Conservation (phyloP, 257 asterid genomes). For the Fraxinus quadrangulata region DNA sequence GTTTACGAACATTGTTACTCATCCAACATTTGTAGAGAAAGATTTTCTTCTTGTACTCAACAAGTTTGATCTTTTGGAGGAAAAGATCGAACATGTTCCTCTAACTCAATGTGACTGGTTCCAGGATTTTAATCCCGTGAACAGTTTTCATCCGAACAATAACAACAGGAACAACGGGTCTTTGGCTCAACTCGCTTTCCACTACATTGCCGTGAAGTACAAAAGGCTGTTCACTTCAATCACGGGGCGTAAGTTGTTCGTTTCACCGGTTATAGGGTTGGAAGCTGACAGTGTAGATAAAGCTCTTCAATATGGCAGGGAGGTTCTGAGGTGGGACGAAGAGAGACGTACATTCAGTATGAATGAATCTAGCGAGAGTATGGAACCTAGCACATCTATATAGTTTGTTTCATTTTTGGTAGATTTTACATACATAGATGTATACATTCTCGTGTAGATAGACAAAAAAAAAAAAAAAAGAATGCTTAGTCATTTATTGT, state of each 20-base stretch:
- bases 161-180: constrained; percentile 46
- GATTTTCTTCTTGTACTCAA: constrained; percentile 70
- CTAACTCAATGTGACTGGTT: constrained; percentile 83
- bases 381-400: constrained; percentile 61
- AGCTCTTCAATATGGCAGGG: constrained; percentile 61
- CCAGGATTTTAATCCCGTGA: constrained; percentile 69
- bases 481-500: not conserved
- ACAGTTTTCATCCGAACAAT: constrained; percentile 43
- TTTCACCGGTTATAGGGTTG: constrained; percentile 60
- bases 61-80: constrained; percentile 82
- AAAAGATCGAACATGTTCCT: constrained; percentile 58
- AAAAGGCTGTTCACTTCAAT: constrained; percentile 53
- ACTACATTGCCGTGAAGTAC: constrained; percentile 71
- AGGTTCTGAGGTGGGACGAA: constrained; percentile 76
- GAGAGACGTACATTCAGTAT: constrained; percentile 37
- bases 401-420: constrained; percentile 1
- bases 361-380: constrained; percentile 60
- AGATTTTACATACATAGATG: not conserved
- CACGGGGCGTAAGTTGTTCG: constrained; percentile 62
- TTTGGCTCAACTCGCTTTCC: constrained; percentile 73
- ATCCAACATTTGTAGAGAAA: constrained; percentile 53
- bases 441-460: not conserved
- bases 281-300: constrained; percentile 67
- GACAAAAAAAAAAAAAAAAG: too few relatives aligned
- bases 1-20: constrained; percentile 59